phyloP scores from a whole-genome alignment of 2,329 filamentous ascomycete genomes.

The Hirsutella rhossiliensis region DNA sequence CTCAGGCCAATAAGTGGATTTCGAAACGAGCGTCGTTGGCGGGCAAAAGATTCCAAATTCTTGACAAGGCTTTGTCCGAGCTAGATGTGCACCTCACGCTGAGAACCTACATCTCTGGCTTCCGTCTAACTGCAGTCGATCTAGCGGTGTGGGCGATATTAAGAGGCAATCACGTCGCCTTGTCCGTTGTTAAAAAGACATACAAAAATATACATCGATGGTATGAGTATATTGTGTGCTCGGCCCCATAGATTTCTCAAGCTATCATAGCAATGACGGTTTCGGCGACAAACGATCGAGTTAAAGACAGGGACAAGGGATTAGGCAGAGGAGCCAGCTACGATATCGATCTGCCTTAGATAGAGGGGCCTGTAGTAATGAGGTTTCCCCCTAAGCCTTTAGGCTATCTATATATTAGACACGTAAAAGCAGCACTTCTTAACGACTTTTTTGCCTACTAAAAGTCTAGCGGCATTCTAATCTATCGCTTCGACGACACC shows the following conservation, averaged over 20 bases:
- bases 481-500: constrained; percentile 84
- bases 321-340: background rate
- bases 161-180: background rate
- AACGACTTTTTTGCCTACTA: constrained; percentile 64
- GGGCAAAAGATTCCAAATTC: background rate
- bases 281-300: background rate
- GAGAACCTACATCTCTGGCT: background rate
- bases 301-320: background rate
- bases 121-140: background rate
- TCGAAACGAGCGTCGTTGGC: background rate
- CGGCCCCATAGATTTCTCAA: background rate
- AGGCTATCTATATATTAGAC: background rate
- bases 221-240: background rate
- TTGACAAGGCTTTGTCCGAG: background rate
- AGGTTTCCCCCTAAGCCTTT: background rate
- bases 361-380: background rate
- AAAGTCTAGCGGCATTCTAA: constrained; percentile 71
- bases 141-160: background rate
- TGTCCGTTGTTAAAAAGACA: background rate
- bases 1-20: background rate
- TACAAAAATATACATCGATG: background rate
- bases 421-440: background rate
- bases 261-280: background rate
- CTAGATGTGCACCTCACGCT: background rate
- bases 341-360: background rate